Percentiles rank a stretch among this genome's conserved stretches.
phyloP scores from a whole-genome alignment of 2,329 filamentous ascomycete genomes.

The Nigrospora oryzae region DNA sequence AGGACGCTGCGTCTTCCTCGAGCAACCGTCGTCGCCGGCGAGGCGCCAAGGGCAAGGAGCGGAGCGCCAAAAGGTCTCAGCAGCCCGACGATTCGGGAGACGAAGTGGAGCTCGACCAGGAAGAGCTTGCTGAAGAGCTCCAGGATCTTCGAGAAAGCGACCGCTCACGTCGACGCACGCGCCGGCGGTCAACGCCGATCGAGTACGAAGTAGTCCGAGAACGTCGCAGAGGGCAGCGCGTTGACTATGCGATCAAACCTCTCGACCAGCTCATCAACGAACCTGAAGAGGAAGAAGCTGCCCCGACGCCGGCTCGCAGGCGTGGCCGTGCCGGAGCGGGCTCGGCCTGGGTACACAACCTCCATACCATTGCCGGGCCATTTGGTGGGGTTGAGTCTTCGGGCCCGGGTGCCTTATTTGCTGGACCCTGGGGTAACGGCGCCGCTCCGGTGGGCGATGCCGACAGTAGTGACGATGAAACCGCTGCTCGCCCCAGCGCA shows the following conservation, averaged over 20 bases:
- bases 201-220: conserved; percentile 46
- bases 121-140: conserved; percentile 59
- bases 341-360: conserved; percentile 63
- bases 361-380: conserved; percentile 86
- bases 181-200: conserved; percentile 46
- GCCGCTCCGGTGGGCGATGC: conserved; percentile 71
- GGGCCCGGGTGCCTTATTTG: conserved; percentile 62
- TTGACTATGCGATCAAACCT: conserved; percentile 81
- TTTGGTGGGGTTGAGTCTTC: conserved; percentile 69
- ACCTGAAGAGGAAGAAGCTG: conserved; percentile 63
- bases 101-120: conserved; percentile 49
- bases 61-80: conserved; percentile 38
- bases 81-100: conserved; percentile 44
- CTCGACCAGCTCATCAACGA: conserved; percentile 50
- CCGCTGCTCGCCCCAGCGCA: conserved; percentile 51
- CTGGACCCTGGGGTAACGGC: conserved; percentile 64
- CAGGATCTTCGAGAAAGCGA: conserved; percentile 51
- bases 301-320: conserved; percentile 59
- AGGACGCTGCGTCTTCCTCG: conserved; percentile 39
- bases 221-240: conserved; percentile 52
- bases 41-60: conserved; percentile 24
- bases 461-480: conserved; percentile 94
- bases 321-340: conserved; percentile 57
- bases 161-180: conserved; percentile 39
- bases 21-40: conserved; percentile 36